Base-by-base conservation (phyloP, 2,329 filamentous ascomycete species). In the Nemania bipapillata region DNA sequence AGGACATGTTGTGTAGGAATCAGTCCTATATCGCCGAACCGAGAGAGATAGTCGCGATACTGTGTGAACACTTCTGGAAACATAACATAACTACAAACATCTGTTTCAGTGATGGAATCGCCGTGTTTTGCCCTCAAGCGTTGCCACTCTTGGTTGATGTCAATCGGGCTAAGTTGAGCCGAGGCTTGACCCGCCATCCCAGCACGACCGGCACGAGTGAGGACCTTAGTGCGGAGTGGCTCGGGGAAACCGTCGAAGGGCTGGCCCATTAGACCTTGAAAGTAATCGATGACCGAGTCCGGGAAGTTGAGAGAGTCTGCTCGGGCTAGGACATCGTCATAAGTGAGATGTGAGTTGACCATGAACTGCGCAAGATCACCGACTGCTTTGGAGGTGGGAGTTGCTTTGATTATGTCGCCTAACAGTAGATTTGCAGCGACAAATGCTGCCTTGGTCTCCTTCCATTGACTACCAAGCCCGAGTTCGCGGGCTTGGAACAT, bases 301-400 rank as follows among this genome's bases (percentile, higher is more conserved):
- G 56, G 56, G 4, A 59, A 37, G 56, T 59, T 22, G 2, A 59
- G 47, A 24, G 47, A 28, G 47, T 26, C 20, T 11, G 47, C 47
- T 11, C 15, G 56, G 20, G 7, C 28, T 20, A 59, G 12, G 7
- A 47, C 22, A 30, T 49, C 56, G 5, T 59, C 40, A 24, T 12
- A 22, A 35, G 22, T 59, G 37, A 59, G 40, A 2, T 59, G 17
- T 2, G n/a, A 49, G 22, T 59, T 49, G 3, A 59, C 56, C 56
- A 59, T 59, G 56, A 59, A 59, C 22, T 59, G 56, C 4, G 56
- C 56, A 11, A 59, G 40, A n/a, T 59, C 56, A n/a, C 30, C 56
- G 8, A 59, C 56, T 5, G 56, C 56, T 20, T 59, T 59, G 15
- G 56, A 59, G 7, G 56, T 59, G 4, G 56, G 56, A 12, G 56